Base-by-base conservation (phyloP, 306 rosid genomes). In the Cucurbita moschata region DNA sequence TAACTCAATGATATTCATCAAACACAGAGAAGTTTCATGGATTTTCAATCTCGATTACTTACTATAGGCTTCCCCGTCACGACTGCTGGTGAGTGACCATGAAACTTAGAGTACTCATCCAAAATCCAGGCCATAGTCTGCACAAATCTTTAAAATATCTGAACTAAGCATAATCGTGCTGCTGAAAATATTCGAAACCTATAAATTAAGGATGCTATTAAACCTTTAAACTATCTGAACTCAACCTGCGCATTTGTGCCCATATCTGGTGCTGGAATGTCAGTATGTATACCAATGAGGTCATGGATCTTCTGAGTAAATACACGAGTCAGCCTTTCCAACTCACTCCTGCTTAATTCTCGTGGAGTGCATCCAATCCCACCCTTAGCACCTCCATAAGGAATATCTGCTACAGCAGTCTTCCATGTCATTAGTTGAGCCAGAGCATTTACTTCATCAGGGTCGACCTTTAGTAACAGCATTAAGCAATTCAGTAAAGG, bases 361-460 rank as follows among this genome's bases (percentile, higher is more conserved):
- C 84, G 67, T 2, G 91, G 89, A 52, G 69, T 77, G 82, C 91
- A 85, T 77, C 91, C 91, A 51, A 87, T 87, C 76, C 91, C 91
- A 64, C 91, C 91, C 81, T 87, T 87, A 3, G 91, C 91, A 68
- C 91, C 91, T 57, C 89, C 91, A 71, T 87, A 87, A 37, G 91
- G 91, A 73, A 85, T 85, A 77, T 87, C 82, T 26, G 75, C 91
- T 63, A 87, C 91, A 8, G 89, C 91, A 80, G 91, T 85, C 84
- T 87, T 87, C 91, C 91, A 87, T 43, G 91, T 85, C 91, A 85
- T 87, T 42, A 87, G 91, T 79, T 87, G 91, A 73, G 91, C 84
- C 75, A 87, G 71, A 59, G 91, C 88, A 76, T 87, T 87, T 9
- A 87, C 91, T 76, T 87, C 91, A 83, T 87, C 91, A 26, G 86